phyloP scores from a whole-genome alignment of 306 rosid species.

The Ceratonia siliqua region DNA sequence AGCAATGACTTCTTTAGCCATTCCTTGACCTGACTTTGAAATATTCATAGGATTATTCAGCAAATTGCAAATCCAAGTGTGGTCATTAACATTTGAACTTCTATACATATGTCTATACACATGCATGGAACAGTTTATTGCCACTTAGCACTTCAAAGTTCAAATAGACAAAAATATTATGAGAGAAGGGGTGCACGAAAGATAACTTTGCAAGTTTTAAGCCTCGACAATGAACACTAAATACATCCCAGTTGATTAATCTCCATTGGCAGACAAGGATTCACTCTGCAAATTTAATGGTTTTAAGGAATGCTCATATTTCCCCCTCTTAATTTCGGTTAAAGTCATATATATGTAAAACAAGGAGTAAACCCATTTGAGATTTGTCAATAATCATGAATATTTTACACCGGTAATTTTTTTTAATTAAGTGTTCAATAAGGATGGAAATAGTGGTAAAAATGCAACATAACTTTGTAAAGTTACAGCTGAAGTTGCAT shows the following conservation, averaged over 20 bases:
- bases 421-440: not conserved
- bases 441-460: not conserved
- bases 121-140: not conserved
- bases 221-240: not conserved
- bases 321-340: conserved; percentile 2
- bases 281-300: not conserved
- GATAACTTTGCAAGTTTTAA: not conserved
- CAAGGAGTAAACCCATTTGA: not conserved
- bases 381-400: not conserved
- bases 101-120: not conserved
- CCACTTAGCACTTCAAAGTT: not conserved
- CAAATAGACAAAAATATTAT: not conserved
- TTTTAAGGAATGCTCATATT: not conserved
- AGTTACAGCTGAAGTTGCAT: not conserved
- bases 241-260: not conserved
- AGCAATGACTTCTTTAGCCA: conserved; percentile 59
- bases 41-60: conserved; percentile 26
- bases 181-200: not conserved
- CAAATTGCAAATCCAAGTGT: conserved; percentile 7
- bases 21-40: conserved; percentile 46
- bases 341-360: not conserved
- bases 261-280: not conserved
- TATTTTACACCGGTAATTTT: not conserved
- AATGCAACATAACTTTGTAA: not conserved
- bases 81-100: not conserved